These are phyloP conservation scores for Leccinum proximum DNA, from an alignment of 1,284 basidiomycete genomes.

Conservation along the genomic window DNA sequence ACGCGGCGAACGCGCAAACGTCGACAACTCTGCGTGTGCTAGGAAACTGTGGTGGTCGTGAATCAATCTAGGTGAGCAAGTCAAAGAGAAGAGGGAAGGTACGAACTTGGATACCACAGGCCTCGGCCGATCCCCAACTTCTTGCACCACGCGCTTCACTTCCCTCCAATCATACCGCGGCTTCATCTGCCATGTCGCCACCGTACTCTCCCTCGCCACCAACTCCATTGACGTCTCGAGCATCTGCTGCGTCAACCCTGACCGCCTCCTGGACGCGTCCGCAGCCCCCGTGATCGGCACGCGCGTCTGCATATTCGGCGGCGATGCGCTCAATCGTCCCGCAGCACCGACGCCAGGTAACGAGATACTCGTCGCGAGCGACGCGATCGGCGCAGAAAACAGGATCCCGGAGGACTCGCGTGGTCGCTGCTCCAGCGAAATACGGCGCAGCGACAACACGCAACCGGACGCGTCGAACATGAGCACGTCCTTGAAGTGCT, in stretches of 20 bases:
- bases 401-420: constrained; percentile 28
- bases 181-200: constrained; percentile 68
- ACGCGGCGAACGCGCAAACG: constrained; percentile 52
- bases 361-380: constrained; percentile 41
- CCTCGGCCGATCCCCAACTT: constrained; percentile 13
- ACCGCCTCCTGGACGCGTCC: constrained; percentile 21
- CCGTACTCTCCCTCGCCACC: constrained; percentile 45
- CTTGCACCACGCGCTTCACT: constrained; percentile 40
- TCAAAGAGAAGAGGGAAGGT: not conserved
- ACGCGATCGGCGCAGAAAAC: constrained; percentile 33
- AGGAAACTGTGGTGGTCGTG: constrained; percentile 49
- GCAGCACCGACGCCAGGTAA: constrained; percentile 39
- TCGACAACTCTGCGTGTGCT: constrained; percentile 78
- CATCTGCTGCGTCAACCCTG: constrained; percentile 34
- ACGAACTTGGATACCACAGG: constrained; percentile 17
- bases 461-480: constrained; percentile 63
- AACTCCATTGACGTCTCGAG: constrained; percentile 42
- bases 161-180: constrained; percentile 52
- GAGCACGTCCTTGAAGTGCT: constrained; percentile 59
- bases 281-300: not conserved
- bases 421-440: constrained; percentile 41
- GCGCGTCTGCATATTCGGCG: constrained; percentile 10
- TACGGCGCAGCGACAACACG: constrained; percentile 51
- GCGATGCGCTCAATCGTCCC: constrained; percentile 29
- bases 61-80: constrained; percentile 7